Evolutionary conservation across 305 asterid genomes (phyloP), one percentile per base, ranked within the genome.

Genomic region (Fraxinus velutina): DNA sequence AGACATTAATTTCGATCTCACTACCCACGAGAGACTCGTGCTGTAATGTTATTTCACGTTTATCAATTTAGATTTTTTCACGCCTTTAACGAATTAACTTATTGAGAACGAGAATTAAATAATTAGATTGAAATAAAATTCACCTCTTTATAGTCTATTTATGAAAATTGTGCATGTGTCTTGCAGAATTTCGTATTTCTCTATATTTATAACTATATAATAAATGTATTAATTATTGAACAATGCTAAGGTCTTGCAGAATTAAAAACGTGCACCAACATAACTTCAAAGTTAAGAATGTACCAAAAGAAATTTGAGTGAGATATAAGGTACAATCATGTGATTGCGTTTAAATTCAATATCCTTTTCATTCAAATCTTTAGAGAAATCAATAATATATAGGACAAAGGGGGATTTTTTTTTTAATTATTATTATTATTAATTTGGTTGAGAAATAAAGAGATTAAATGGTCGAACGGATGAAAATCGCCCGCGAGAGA

Each of bases 271-370:
- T 64, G 15, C 81, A 24, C 47, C 74, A 74, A 60, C 21, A 13
- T 81, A 77, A 77, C 88, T 85, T 85, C 13, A 71, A 79, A 73
- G 74, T 79, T 60, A 85, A 87, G 88, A 55, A 80, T 80, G 70
- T 13, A 24, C 10, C 42, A 22, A 55, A 21, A 75, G 55, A 30
- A 60, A 32, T 21, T 83, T 55, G 80, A 73, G 86, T 87, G 82
- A 81, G 9, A 79, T 36, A 73, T 80, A 82, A 82, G 87, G 19
- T 37, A 79, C 33, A 34, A 79, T 24, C 24, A 77, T 74, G 42
- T 76, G 32, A 77, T 77, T 78, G 82, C 68, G 39, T 52, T 50
- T 62, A 15, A 68, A 29, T 29, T 29, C 32, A 29, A 68, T 68
- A 12, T 10, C 8, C 1, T 19, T 57, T 19, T 57, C 68, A 19